phyloP scores from a whole-genome alignment of 768 basidiomycete genomes.

The Serendipita indica region DNA sequence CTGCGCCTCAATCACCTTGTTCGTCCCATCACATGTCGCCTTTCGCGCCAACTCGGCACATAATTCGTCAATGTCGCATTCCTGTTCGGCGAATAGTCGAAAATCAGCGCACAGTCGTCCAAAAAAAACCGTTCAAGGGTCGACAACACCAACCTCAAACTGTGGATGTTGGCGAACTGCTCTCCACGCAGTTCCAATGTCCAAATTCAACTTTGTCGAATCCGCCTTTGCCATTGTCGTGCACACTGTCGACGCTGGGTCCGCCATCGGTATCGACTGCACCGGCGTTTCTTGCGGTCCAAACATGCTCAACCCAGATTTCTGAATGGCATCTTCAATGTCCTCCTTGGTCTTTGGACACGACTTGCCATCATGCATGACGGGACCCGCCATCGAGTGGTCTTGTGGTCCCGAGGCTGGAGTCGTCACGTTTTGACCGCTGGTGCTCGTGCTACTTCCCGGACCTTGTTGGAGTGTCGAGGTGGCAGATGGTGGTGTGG shows the following conservation, averaged over 20 bases:
- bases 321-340: constrained; percentile 33
- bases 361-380: neutral
- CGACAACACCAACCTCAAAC: constrained; percentile 44
- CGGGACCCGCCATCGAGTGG: constrained; percentile 20
- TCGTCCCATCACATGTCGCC: constrained; percentile 71
- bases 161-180: constrained; percentile 58
- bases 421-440: constrained; percentile 12
- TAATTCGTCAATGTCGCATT: constrained; percentile 62
- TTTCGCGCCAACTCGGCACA: constrained; percentile 69
- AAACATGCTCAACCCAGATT: constrained; percentile 8
- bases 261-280: constrained; percentile 34
- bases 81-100: constrained; percentile 26
- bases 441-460: constrained; percentile 12
- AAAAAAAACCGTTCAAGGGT: too few relatives aligned
- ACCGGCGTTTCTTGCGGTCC: constrained; percentile 27
- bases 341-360: constrained; percentile 47
- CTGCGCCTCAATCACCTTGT: constrained; percentile 53
- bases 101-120: neutral
- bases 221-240: constrained; percentile 51
- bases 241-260: neutral
- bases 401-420: constrained; percentile 31
- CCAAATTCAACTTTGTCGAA: constrained; percentile 58
- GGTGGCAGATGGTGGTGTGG: constrained; percentile 10
- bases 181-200: constrained; percentile 66
- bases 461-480: neutral